Evolutionary conservation across 2,329 filamentous ascomycete species (phyloP), one percentile per base, ranked within the genome.

Genomic region (Penicillium sp.): DNA sequence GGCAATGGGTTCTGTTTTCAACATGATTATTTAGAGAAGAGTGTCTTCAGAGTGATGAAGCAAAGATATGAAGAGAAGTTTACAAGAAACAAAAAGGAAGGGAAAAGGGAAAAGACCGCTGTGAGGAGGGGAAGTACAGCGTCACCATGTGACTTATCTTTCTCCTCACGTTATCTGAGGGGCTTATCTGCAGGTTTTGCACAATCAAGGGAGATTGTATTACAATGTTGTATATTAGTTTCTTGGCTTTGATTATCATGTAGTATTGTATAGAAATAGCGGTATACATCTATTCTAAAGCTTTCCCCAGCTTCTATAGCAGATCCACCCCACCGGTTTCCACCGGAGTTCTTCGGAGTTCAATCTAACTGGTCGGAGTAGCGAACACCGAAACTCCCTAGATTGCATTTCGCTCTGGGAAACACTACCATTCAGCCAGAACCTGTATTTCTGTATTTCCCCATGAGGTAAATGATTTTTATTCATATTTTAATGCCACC

Each of bases 151-250:
- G 67, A 69, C 66, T 59, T 68, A 62, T 55, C 49, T 50, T 50
- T 51, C 69, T 66, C 69, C 69, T 69, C 69, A 71, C 61, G 61
- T 70, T 69, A 69, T 69, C 55, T 44, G 55, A 53, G 55, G 54
- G 55, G 55, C 55, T 57, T 57, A 57, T 57, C 55, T 53, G 27
- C 48, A 45, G 17, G 25, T 23, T 29, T 17, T 17, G 36, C 29
- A 39, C 38, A 36, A 21, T 38, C 35, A 33, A 12, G 33, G 33
- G 5, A 17, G 6, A 17, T 35, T 17, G 2, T 35, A 35, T 17
- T n/a, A n/a, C n/a, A 8, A 5, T 27, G 5, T 27, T 27, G 3
- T 17, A 0, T 17, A 0, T 35, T 6, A n/a, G 6, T 25, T 27
- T 38, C 43, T 55, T 56, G 48, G 53, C 35, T 36, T 25, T 44